Conservation (phyloP, 495 filamentous ascomycete species). For the Neurospora cerealis region DNA sequence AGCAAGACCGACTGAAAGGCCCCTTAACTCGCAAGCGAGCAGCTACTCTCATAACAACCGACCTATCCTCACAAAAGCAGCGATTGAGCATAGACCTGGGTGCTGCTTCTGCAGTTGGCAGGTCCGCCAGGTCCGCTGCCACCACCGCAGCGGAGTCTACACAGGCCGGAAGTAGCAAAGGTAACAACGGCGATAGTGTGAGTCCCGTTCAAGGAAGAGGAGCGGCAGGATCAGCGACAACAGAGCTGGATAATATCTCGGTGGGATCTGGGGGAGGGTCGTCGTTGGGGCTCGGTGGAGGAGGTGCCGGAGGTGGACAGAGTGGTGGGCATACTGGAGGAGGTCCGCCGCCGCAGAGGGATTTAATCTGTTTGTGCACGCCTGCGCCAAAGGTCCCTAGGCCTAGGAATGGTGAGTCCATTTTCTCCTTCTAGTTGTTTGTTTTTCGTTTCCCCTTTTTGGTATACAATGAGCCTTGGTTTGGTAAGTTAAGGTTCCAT, state of each 20-base stretch:
- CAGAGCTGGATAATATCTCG: background rate
- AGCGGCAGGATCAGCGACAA: too few relatives aligned
- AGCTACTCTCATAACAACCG: background rate
- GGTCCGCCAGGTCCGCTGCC: too few relatives aligned
- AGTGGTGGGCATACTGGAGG: background rate
- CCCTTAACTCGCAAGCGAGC: conserved; percentile 32
- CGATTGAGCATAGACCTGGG: background rate
- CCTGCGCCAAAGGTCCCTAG: conserved; percentile 88
- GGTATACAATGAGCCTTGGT: background rate
- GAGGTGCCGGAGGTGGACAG: background rate
- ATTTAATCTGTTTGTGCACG: conserved; percentile 79
- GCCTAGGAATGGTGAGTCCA: conserved; percentile 81
- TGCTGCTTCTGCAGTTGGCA: too few relatives aligned
- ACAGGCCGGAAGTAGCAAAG: too few relatives aligned
- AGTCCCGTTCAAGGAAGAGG: too few relatives aligned
- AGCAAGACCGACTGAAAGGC: background rate
- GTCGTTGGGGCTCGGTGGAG: background rate
- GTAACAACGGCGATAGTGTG: too few relatives aligned
- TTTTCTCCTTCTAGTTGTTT: conserved; percentile 10
- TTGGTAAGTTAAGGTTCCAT: too few relatives aligned
- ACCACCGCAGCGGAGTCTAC: too few relatives aligned
- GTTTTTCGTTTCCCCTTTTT: background rate
- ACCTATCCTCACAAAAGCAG: background rate
- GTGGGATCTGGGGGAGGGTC: background rate
- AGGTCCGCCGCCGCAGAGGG: conserved; percentile 10